A percentile compares a stretch with the other conserved stretches of the same genome.
Conservation (phyloP, 306 rosid genomes). For the Cucumis melo region DNA sequence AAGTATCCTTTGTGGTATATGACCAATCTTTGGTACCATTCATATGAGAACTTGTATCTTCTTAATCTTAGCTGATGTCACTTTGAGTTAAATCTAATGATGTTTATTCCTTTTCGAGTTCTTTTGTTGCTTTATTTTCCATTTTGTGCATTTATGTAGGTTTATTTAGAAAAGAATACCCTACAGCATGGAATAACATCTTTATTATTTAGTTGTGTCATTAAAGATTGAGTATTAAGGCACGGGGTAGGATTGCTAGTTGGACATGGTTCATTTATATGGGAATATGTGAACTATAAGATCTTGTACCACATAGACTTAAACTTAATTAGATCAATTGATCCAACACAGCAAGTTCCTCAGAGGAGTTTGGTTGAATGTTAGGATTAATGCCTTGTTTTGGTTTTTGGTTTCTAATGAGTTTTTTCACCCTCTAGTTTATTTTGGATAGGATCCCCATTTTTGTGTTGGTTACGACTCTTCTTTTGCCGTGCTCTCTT, state of each 20-base stretch:
- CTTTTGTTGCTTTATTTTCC: background rate
- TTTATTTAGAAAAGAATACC: background rate
- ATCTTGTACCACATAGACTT: background rate
- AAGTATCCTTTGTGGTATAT: conserved; percentile 83
- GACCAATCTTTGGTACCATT: background rate
- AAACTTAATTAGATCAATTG: background rate
- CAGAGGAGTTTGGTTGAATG: background rate
- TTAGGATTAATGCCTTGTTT: background rate
- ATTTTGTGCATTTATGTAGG: background rate
- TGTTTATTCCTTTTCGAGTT: background rate
- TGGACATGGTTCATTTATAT: background rate
- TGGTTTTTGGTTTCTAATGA: background rate
- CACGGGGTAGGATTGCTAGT: background rate
- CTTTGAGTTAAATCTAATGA: background rate
- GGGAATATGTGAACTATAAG: background rate
- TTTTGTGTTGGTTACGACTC: background rate
- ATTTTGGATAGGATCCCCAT: background rate
- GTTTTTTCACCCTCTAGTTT: background rate
- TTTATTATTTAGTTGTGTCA: background rate
- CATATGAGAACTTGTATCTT: background rate
- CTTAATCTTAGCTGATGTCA: background rate
- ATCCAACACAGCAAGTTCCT: background rate
- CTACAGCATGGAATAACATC: background rate
- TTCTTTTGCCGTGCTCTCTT: background rate
- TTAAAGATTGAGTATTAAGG: background rate